Conservation (phyloP, 2,329 filamentous ascomycete genomes). For the Blumeriella jaapii region DNA sequence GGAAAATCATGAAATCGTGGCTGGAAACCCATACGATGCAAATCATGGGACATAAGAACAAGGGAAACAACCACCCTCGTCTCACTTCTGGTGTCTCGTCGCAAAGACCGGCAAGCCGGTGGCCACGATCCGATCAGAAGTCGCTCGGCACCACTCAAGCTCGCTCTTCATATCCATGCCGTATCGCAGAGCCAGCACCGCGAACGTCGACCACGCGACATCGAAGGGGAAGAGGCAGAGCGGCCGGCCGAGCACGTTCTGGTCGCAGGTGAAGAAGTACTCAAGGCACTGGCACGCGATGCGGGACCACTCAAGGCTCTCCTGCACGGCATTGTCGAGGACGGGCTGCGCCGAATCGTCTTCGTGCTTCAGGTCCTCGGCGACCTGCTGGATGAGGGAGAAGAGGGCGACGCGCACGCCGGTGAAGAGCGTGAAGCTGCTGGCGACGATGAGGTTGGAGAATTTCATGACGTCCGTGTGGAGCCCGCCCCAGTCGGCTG, state of each 20-base stretch:
- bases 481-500: conserved; percentile 8
- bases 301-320: conserved; percentile 11
- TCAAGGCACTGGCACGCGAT: conserved; percentile 12
- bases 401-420: conserved; percentile 8
- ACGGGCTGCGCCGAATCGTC: conserved; percentile 6
- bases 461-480: conserved; percentile 8
- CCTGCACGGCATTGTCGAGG: conserved; percentile 2
- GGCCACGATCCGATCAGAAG: conserved; percentile 5
- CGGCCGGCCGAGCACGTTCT: conserved; percentile 5
- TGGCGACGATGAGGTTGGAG: conserved; percentile 3
- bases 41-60: no score
- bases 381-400: conserved; percentile 5
- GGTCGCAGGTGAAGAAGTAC: conserved; percentile 8
- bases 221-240: conserved; percentile 8
- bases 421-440: conserved; percentile 7
- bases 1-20: no score
- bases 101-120: conserved; percentile 9
- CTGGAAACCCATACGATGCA: no score
- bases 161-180: conserved; percentile 7
- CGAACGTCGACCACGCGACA: conserved; percentile 9
- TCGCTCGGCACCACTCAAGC: conserved; percentile 8
- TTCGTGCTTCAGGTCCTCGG: conserved; percentile 4
- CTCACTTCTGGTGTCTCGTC: background rate
- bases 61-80: no score
- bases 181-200: conserved; percentile 2